A percentile compares a stretch with the other conserved stretches of the same genome.
phyloP scores from a whole-genome alignment of 2,329 filamentous ascomycete genomes.

The Nothopassalora personata region DNA sequence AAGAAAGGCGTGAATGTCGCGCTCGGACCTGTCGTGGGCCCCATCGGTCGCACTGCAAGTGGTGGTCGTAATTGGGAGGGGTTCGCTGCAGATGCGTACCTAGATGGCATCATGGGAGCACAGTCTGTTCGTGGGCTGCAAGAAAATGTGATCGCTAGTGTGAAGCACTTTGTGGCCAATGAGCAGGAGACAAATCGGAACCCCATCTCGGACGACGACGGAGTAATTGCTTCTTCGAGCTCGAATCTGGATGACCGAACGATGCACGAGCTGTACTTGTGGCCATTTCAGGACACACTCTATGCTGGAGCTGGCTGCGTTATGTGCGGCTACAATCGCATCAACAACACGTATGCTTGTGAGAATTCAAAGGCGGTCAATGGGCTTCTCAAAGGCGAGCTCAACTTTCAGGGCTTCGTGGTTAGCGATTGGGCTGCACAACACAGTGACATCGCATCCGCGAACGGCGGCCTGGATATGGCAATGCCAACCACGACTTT shows the following conservation, averaged over 20 bases:
- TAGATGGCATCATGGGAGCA: constrained; percentile 50
- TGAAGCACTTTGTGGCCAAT: constrained; percentile 60
- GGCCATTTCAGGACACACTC: constrained; percentile 49
- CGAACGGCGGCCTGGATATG: constrained; percentile 62
- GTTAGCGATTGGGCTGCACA: constrained; percentile 67
- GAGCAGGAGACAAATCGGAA: constrained; percentile 50
- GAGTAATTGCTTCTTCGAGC: constrained; percentile 29
- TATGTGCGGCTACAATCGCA: constrained; percentile 33
- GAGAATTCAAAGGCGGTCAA: constrained; percentile 66
- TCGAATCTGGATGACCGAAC: constrained; percentile 58
- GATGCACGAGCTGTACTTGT: constrained; percentile 64
- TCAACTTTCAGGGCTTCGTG: constrained; percentile 66
- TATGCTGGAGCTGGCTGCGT: constrained; percentile 43
- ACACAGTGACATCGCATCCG: constrained; percentile 54
- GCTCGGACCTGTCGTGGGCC: constrained; percentile 63
- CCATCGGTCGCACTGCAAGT: constrained; percentile 64
- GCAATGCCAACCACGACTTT: constrained; percentile 52
- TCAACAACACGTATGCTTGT: constrained; percentile 52
- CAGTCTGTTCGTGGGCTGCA: constrained; percentile 54
- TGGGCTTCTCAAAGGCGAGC: constrained; percentile 65
- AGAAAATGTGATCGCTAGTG: constrained; percentile 51
- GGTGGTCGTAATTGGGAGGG: constrained; percentile 68
- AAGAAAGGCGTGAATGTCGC: constrained; percentile 56
- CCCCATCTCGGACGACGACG: constrained; percentile 23
- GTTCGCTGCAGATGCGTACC: constrained; percentile 64